phyloP scores from a whole-genome alignment of 192 early-diverging fungal species.

The Spinellus fusiger region DNA sequence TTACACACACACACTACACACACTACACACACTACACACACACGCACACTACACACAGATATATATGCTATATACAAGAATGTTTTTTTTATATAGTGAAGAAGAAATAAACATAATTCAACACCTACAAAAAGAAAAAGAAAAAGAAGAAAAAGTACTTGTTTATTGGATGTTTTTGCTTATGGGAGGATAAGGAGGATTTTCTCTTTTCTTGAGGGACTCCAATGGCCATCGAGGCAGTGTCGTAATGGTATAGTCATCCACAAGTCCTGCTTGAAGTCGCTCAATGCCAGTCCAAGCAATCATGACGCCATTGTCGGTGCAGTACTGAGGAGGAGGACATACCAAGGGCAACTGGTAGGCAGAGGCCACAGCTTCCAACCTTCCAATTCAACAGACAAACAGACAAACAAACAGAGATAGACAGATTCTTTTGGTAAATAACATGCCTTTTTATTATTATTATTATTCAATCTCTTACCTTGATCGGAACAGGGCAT shows the following conservation, averaged over 20 bases:
- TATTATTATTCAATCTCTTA: not conserved
- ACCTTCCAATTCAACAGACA: too few relatives aligned
- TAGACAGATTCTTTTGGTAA: not conserved
- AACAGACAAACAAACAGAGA: not conserved
- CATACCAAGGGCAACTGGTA: slow-evolving; percentile 53
- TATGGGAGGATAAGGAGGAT: too few relatives aligned
- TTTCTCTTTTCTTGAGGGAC: slow-evolving; percentile 28
- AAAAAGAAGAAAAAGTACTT: too few relatives aligned
- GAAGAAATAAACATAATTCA: too few relatives aligned
- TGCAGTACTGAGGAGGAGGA: slow-evolving; percentile 71
- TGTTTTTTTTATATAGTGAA: too few relatives aligned
- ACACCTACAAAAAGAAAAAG: too few relatives aligned
- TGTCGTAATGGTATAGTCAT: slow-evolving; percentile 65
- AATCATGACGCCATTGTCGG: slow-evolving; percentile 83
- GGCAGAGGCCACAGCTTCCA: slow-evolving; percentile 35
- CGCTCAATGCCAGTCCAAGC: slow-evolving; percentile 81
- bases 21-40: too few relatives aligned
- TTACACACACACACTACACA: slow-evolving; percentile 1
- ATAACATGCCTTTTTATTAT: not conserved
- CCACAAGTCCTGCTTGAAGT: slow-evolving; percentile 53
- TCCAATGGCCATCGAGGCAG: slow-evolving; percentile 74
- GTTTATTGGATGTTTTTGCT: too few relatives aligned
- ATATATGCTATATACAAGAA: too few relatives aligned
- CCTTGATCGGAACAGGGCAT: slow-evolving; percentile 47
- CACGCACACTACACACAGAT: too few relatives aligned